phyloP scores from a whole-genome alignment of 1,284 basidiomycete genomes.

The Trichosporon sp. region DNA sequence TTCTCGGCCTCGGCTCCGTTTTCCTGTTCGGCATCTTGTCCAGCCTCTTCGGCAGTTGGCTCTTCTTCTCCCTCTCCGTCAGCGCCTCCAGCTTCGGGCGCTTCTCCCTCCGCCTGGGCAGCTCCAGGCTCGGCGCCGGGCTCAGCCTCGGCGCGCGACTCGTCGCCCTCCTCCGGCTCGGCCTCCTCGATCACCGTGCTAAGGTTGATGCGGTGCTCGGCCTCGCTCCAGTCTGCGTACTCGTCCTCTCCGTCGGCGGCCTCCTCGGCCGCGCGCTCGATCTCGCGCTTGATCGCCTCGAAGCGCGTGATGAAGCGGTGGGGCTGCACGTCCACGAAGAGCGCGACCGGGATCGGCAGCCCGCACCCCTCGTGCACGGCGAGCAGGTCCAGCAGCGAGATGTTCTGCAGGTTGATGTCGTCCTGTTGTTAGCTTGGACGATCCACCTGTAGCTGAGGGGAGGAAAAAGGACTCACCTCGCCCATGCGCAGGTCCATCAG shows the following conservation, averaged over 20 bases:
- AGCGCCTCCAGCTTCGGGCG: neutral
- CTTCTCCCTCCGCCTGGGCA: neutral
- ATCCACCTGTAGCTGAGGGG: neutral
- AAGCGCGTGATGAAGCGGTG: slow-evolving; percentile 42
- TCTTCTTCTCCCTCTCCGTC: neutral
- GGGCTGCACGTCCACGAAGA: slow-evolving; percentile 34
- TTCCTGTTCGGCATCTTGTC: neutral
- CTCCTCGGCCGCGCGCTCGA: slow-evolving; percentile 11
- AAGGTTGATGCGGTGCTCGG: neutral
- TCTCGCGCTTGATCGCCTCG: slow-evolving; percentile 38
- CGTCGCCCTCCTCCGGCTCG: neutral
- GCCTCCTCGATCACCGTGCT: neutral
- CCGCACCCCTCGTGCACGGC: slow-evolving; percentile 39
- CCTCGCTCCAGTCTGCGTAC: slow-evolving; percentile 4
- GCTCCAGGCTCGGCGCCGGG: neutral
- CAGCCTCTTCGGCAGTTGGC: neutral
- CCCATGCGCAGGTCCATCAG: slow-evolving; percentile 59
- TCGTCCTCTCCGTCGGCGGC: neutral
- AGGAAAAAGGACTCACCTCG: slow-evolving; percentile 57
- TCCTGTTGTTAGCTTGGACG: slow-evolving; percentile 25
- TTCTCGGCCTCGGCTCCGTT: neutral
- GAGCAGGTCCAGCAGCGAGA: slow-evolving; percentile 40
- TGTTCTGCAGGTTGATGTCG: slow-evolving; percentile 34
- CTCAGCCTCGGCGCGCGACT: neutral
- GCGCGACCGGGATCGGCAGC: slow-evolving; percentile 38